Conservation (phyloP, 2,329 filamentous ascomycete species). For the Penicillium griseofulvum region DNA sequence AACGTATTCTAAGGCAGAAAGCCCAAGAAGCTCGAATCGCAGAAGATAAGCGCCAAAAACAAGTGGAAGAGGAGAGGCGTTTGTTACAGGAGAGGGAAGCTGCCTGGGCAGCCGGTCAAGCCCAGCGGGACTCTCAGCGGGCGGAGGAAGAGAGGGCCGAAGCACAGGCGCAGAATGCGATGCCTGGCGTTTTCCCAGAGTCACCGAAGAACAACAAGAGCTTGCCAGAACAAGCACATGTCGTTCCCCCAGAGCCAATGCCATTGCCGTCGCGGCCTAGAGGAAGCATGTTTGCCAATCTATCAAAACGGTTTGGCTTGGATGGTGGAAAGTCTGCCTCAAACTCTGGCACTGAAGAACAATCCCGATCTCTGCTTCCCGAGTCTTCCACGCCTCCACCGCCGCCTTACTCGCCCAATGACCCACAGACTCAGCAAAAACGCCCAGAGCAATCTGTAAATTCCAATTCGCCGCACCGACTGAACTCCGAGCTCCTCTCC, state of each 20-base stretch:
- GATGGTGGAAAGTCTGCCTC: constrained; percentile 47
- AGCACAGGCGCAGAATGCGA: constrained; percentile 45
- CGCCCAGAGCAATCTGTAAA: constrained; percentile 33
- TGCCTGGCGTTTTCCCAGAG: constrained; percentile 73
- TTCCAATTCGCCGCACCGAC: constrained; percentile 40
- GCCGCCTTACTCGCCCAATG: constrained; percentile 40
- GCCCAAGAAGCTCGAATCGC: constrained; percentile 83
- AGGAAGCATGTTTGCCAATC: constrained; percentile 63
- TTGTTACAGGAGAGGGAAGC: constrained; percentile 61
- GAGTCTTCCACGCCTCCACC: constrained; percentile 36
- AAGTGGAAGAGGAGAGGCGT: constrained; percentile 69
- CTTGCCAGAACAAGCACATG: constrained; percentile 18
- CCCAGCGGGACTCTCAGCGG: constrained; percentile 35
- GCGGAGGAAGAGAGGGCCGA: constrained; percentile 24
- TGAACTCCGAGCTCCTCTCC: constrained; percentile 59
- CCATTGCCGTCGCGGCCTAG: constrained; percentile 45
- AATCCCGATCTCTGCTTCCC: constrained; percentile 22
- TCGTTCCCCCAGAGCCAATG: constrained; percentile 20
- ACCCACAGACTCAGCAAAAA: constrained; percentile 26
- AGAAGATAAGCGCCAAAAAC: constrained; percentile 72
- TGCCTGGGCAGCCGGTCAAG: constrained; percentile 46
- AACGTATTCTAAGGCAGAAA: constrained; percentile 85
- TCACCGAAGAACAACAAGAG: constrained; percentile 54
- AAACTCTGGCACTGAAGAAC: constrained; percentile 20
- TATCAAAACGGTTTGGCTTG: constrained; percentile 67